Base-by-base conservation (phyloP, 2,329 filamentous ascomycete genomes). In the Aspergillus chevalieri region DNA sequence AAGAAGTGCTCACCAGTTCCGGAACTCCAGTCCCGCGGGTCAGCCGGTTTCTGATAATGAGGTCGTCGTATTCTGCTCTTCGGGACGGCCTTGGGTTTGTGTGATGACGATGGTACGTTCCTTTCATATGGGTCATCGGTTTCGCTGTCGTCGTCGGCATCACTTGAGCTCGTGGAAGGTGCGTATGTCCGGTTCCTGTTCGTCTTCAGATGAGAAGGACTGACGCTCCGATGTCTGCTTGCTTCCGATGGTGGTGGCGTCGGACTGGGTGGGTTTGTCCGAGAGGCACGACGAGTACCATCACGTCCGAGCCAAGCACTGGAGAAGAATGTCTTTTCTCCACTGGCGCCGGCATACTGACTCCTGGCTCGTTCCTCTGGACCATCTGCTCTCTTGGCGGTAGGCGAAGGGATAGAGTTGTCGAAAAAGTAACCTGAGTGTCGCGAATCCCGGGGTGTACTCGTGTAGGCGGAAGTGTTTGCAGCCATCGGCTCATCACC, bases 401-500 rank as follows among this genome's bases (percentile, higher is more conserved):
- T 73, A 17, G 72, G 71, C 2, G 71, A 64, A 6, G 70, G 67
- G 3, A 63, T 66, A 41, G 71, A 59, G 10, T 67, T 65, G 19
- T 19, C 17, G 49, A 69, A 72, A 53, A 70, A 68, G 47, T 56
- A 57, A 47, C 57, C 56, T 33, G 68, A 58, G 17, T 56, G 56
- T 14, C 60, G 53, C 21, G 56, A 56, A 39, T 58, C 57, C 34
- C 66, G 62, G 21, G 57, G 59, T 4, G 63, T 59, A 47, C 62
- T 72, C 17, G 64, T 66, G 57, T 78, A 78, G n/a, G 78, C 74
- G 2, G 77, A 76, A 10, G 75, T 77, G 50, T 74, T 74, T 15
- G 67, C 62, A 19, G 80, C 80, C 62, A 78, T 78, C 33, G 78
- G 74, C 57, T 84, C 81, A 58, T 84, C 81, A 33, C 74, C 78